Evolutionary conservation across 441 rosid genomes (phyloP), one percentile per base, ranked within the genome.

Genomic region (Hura crepitans): DNA sequence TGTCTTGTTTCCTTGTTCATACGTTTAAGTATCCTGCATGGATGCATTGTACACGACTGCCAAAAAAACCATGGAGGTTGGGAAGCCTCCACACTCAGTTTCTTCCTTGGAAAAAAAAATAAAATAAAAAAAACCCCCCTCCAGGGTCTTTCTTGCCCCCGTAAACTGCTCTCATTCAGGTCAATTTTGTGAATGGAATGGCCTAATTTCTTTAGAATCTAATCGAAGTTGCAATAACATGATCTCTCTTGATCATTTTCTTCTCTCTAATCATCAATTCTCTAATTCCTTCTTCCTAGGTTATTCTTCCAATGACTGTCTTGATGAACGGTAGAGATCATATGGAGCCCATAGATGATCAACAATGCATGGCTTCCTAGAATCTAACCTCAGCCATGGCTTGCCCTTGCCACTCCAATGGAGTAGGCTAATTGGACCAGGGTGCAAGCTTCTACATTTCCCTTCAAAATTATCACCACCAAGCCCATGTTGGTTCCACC

Each of bases 391-490:
- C 59, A 82, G 47, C 91, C 96, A 86, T 28, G 95, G 95, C 80
- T 92, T 88, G 11, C 94, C 96, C 69, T 87, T 88, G 0, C 97
- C 96, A 54, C 91, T 85, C 96, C 94, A 92, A 75, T 87, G 97
- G 15, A 89, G 85, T 30, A 89, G 84, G 57, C 93, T 87, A 9
- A 87, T 79, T 0, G 96, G 90, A 33, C 96, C 97, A 1, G 94
- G 91, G 61, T 88, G 94, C 74, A 92, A 75, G 2, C 76, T 81
- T 77, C 97, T 78, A 4, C 97, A 92, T 69, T 63, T 85, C 0
- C 94, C 92, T 77, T 82, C 84, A 13, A 84, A 72, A 37, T 89
- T 88, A 63, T 88, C 97, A 0, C 94, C 96, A 8, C 90, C 97
- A 4, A 91, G 71, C 5, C 95, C 97, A 57, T 91, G 93, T 60